Conservation (phyloP, 495 filamentous ascomycete species). For the Hamigera avellanea region DNA sequence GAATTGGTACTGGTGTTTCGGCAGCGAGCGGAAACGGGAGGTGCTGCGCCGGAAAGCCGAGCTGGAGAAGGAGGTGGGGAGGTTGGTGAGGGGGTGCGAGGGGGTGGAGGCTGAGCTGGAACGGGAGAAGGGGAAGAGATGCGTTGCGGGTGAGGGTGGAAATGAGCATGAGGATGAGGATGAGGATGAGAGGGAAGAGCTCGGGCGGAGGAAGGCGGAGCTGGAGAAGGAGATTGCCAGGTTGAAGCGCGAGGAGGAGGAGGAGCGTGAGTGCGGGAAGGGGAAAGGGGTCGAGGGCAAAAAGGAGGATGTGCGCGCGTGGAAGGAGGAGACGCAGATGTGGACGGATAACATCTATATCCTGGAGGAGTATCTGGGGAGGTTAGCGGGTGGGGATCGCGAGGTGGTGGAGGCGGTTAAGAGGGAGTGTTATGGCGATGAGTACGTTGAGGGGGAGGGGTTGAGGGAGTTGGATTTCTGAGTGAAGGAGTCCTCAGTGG, state of each 20-base stretch:
- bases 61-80: constrained; percentile 44
- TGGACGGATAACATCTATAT: constrained; percentile 56
- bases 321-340: constrained; percentile 34
- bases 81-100: constrained; percentile 21
- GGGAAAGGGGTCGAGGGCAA: constrained; percentile 41
- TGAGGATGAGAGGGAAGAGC: constrained; percentile 11
- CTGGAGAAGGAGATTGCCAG: constrained; percentile 16
- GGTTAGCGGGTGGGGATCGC: constrained; percentile 38
- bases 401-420: constrained; percentile 39
- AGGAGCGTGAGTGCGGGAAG: constrained; percentile 27
- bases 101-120: constrained; percentile 13
- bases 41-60: constrained; percentile 35
- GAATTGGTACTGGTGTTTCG: constrained; percentile 77
- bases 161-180: constrained; percentile 5
- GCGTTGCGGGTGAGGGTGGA: constrained; percentile 6
- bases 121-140: constrained; percentile 9
- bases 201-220: constrained; percentile 14
- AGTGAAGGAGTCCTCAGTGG: too few relatives aligned
- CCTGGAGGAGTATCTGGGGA: constrained; percentile 48
- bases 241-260: constrained; percentile 11
- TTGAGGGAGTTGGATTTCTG: constrained; percentile 32
- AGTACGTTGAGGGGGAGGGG: constrained; percentile 52
- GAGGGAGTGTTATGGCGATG: constrained; percentile 46
- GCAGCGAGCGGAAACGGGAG: constrained; percentile 46
- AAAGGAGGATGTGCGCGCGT: constrained; percentile 34